A percentile compares a stretch with the other conserved stretches of the same genome.
Evolutionary conservation across 179 eudicot genomes (phyloP).

Genomic region (Corrigiola litoralis): DNA sequence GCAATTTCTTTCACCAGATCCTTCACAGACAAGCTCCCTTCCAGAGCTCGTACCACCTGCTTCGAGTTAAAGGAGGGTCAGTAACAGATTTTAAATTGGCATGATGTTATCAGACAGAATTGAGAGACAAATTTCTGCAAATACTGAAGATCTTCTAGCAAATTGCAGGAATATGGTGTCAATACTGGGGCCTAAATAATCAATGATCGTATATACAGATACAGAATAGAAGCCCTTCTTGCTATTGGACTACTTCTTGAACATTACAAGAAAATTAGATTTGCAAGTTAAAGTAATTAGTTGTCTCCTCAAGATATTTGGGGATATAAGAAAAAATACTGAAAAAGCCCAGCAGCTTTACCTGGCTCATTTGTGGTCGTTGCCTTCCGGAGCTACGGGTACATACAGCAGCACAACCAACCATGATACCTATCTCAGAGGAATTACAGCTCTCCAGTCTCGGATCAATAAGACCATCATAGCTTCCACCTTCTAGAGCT

Average conservation of each 20-base stretch:
- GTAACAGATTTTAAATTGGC: no score
- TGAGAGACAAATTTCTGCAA: no score
- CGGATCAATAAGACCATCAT: slow-evolving; percentile 38
- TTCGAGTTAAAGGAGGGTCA: no score
- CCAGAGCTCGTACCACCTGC: slow-evolving; percentile 47
- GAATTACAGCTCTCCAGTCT: slow-evolving; percentile 37
- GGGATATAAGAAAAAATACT: no score
- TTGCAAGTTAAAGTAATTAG: no score
- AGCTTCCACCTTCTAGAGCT: slow-evolving; percentile 39
- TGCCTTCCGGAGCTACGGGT: slow-evolving; percentile 52
- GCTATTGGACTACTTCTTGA: background rate
- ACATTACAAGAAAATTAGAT: background rate
- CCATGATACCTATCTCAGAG: slow-evolving; percentile 44
- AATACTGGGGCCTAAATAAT: no score
- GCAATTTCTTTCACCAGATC: slow-evolving; percentile 38
- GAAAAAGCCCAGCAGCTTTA: slow-evolving; percentile 10
- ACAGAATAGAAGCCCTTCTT: background rate
- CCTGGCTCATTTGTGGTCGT: slow-evolving; percentile 66
- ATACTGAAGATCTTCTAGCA: no score
- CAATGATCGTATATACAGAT: no score
- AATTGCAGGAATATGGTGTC: no score
- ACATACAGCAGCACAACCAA: slow-evolving; percentile 64
- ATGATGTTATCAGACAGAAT: no score
- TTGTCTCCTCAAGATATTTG: no score
- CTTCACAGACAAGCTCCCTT: slow-evolving; percentile 38